phyloP scores from a whole-genome alignment of 1,284 basidiomycete genomes.

The Peniophora sp. region DNA sequence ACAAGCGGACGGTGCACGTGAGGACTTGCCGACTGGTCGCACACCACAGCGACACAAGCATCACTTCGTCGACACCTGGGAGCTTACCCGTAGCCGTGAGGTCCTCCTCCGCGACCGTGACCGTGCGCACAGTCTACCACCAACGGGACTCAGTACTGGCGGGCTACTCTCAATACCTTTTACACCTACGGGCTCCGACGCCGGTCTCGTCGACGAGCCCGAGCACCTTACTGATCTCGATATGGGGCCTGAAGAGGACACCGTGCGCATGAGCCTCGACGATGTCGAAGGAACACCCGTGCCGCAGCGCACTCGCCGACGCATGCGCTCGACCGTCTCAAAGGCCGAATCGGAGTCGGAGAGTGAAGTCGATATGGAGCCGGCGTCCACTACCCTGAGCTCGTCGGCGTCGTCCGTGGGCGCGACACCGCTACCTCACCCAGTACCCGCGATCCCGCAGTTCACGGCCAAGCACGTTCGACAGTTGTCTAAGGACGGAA shows the following conservation, averaged over 20 bases:
- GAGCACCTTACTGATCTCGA: slow-evolving; percentile 11
- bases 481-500: no score
- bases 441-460: no score
- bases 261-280: not conserved
- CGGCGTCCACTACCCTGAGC: no score
- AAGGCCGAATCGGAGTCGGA: not conserved
- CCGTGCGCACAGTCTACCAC: slow-evolving; percentile 13
- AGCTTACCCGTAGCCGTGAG: slow-evolving; percentile 54
- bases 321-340: not conserved
- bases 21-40: slow-evolving; percentile 56
- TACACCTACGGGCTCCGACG: not conserved
- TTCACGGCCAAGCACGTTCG: no score
- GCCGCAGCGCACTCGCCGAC: not conserved
- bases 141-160: slow-evolving; percentile 4
- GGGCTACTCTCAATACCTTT: not conserved
- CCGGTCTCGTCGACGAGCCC: not conserved
- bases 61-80: slow-evolving; percentile 63
- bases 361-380: not conserved
- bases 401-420: not conserved
- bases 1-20: slow-evolving; percentile 49
- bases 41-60: slow-evolving; percentile 69
- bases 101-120: slow-evolving; percentile 45
- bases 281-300: not conserved
- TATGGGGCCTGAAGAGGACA: slow-evolving; percentile 13
- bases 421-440: not conserved